Percentiles rank a stretch among this genome's conserved stretches.
phyloP scores from a whole-genome alignment of 2,329 filamentous ascomycete genomes.

The Arthroderma sp. region DNA sequence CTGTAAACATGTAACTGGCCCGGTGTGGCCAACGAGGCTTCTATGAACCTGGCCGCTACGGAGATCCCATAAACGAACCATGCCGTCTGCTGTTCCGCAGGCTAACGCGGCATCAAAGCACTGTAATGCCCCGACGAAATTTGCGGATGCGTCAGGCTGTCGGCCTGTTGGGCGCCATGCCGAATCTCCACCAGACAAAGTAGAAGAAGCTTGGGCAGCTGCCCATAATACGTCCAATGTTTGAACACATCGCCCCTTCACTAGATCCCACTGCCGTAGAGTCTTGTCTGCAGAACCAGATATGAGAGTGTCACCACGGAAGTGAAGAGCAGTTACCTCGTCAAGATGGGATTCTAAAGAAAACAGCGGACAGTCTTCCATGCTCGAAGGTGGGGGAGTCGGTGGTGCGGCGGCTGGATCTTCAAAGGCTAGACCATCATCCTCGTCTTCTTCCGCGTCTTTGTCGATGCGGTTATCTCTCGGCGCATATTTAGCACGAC shows the following conservation, averaged over 20 bases:
- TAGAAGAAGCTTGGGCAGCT: slow-evolving; percentile 72
- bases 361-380: slow-evolving; percentile 81
- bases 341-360: slow-evolving; percentile 82
- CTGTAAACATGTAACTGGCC: slow-evolving; percentile 82
- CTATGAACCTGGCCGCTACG: slow-evolving; percentile 93
- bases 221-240: slow-evolving; percentile 98
- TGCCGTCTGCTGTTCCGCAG: slow-evolving; percentile 91
- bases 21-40: slow-evolving; percentile 89
- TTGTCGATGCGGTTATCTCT: slow-evolving; percentile 48
- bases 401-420: slow-evolving; percentile 55
- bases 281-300: slow-evolving; percentile 97
- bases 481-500: slow-evolving; percentile 71
- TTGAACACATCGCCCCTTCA: slow-evolving; percentile 93
- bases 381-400: slow-evolving; percentile 55
- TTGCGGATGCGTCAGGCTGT: slow-evolving; percentile 53
- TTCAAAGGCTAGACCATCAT: slow-evolving; percentile 57
- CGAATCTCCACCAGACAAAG: slow-evolving; percentile 44
- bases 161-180: slow-evolving; percentile 60
- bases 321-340: slow-evolving; percentile 87
- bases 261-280: slow-evolving; percentile 90
- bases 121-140: slow-evolving; percentile 89
- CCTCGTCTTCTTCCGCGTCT: slow-evolving; percentile 36
- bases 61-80: slow-evolving; percentile 94
- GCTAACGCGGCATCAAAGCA: slow-evolving; percentile 93
- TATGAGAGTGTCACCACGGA: slow-evolving; percentile 76